Evolutionary conservation across 2,329 filamentous ascomycete species (phyloP).

Genomic region (Cordyceps pruinosa): DNA sequence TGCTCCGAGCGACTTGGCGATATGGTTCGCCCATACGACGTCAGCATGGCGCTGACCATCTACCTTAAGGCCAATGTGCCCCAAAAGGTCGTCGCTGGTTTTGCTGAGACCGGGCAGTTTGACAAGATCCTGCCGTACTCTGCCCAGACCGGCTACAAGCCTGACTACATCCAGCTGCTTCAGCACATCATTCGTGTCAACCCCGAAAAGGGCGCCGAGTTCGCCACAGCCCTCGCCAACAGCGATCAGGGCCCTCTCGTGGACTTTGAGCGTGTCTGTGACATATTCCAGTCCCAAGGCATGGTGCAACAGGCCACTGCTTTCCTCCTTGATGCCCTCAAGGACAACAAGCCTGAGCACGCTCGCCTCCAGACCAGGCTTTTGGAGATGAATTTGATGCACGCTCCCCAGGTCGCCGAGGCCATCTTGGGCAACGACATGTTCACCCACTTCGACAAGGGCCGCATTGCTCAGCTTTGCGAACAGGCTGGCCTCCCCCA

Average conservation of each 20-base stretch:
- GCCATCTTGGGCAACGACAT: constrained; percentile 97
- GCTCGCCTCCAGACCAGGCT: constrained; percentile 88
- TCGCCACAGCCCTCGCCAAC: constrained; percentile 86
- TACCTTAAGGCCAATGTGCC: constrained; percentile 87
- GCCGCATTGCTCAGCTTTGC: constrained; percentile 80
- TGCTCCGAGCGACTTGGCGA: constrained; percentile 96
- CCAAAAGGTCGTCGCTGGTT: constrained; percentile 89
- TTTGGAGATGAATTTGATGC: constrained; percentile 95
- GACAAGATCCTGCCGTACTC: constrained; percentile 94
- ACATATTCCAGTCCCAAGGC: constrained; percentile 96
- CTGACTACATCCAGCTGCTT: constrained; percentile 89
- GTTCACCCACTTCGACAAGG: constrained; percentile 94
- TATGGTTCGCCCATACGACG: constrained; percentile 81
- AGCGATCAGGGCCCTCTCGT: constrained; percentile 81
- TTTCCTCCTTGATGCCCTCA: constrained; percentile 93
- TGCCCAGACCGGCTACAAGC: constrained; percentile 75
- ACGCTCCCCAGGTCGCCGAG: constrained; percentile 94
- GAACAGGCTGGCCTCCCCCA: constrained; percentile 85
- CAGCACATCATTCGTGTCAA: constrained; percentile 89
- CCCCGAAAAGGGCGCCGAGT: constrained; percentile 90
- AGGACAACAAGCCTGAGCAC: constrained; percentile 91
- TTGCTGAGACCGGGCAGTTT: constrained; percentile 93
- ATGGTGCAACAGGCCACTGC: constrained; percentile 97
- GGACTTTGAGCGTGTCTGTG: constrained; percentile 89
- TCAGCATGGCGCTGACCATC: constrained; percentile 78